These are phyloP conservation scores for Plantago major DNA, from an alignment of 257 asterid genomes.

Conservation along the genomic window DNA sequence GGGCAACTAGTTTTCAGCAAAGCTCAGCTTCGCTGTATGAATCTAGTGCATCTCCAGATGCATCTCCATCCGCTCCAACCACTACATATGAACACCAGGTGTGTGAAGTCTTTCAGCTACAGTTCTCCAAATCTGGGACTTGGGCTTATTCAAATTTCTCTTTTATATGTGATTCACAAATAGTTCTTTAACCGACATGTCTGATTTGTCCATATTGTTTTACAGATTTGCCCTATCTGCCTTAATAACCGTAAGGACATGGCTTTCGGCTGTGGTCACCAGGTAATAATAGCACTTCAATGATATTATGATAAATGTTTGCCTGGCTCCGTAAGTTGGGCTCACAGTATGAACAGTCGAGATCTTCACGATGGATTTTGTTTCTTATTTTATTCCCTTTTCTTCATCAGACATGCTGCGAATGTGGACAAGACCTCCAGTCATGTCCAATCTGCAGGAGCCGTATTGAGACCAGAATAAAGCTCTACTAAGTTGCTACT, in stretches of 20 bases:
- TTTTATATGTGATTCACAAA: too few species aligned
- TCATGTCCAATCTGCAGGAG: conserved; percentile 80
- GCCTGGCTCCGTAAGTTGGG: background rate
- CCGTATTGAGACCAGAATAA: conserved; percentile 70
- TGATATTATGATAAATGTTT: too few species aligned
- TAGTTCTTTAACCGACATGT: too few species aligned
- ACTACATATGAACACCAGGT: conserved; percentile 70
- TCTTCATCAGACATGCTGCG: conserved; percentile 61
- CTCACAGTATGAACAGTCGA: background rate
- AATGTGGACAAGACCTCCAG: conserved; percentile 65
- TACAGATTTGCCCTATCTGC: conserved; percentile 82
- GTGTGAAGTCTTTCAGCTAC: background rate
- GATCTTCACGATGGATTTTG: background rate
- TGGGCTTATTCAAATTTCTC: too few species aligned
- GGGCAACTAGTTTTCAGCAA: conserved; percentile 44
- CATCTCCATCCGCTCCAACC: conserved; percentile 49
- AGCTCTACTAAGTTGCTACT: conserved; percentile 50
- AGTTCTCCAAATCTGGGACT: too few species aligned
- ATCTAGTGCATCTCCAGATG: conserved; percentile 19
- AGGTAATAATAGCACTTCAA: conserved; percentile 35
- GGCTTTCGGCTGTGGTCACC: conserved; percentile 99
- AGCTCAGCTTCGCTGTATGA: conserved; percentile 32
- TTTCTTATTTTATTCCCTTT: conserved; percentile 1
- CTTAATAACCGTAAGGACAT: conserved; percentile 71
- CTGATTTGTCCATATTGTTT: background rate